Conservation (phyloP, 2,329 filamentous ascomycete genomes). For the Aspergillus flavus region DNA sequence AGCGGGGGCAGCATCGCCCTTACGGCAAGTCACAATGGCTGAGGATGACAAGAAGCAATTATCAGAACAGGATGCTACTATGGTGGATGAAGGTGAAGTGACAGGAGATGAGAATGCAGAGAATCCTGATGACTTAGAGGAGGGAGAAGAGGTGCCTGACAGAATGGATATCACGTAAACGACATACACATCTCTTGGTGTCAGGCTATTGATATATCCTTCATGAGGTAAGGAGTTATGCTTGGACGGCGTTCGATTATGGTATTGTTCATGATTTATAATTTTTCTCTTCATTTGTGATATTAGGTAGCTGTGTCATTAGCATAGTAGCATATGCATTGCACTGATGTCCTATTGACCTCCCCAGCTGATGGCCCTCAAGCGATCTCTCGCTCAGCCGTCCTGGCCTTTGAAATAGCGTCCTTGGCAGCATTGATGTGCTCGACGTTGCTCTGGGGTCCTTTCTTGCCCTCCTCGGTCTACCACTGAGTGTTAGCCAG, state of each 20-base stretch:
- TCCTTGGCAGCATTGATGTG: slow-evolving; percentile 47
- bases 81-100: slow-evolving; percentile 57
- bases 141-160: slow-evolving; percentile 57
- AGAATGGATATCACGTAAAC: slow-evolving; percentile 66
- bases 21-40: slow-evolving; percentile 39
- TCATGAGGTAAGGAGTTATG: slow-evolving; percentile 32
- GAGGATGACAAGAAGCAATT: slow-evolving; percentile 41
- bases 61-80: slow-evolving; percentile 57
- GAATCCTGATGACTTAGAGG: slow-evolving; percentile 48
- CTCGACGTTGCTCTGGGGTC: slow-evolving; percentile 41
- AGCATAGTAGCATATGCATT: slow-evolving; percentile 2
- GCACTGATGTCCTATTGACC: not conserved
- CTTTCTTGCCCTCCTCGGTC: slow-evolving; percentile 45
- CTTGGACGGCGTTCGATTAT: slow-evolving; percentile 25
- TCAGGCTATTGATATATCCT: slow-evolving; percentile 19
- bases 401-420: slow-evolving; percentile 43
- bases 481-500: slow-evolving; percentile 15
- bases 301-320: not conserved
- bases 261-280: slow-evolving; percentile 22
- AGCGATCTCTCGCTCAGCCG: slow-evolving; percentile 41
- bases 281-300: slow-evolving; percentile 17
- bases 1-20: slow-evolving; percentile 38
- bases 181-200: not conserved
- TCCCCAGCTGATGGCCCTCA: slow-evolving; percentile 19
- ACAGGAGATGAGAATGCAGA: slow-evolving; percentile 37